A percentile compares a stretch with the other conserved stretches of the same genome.
Evolutionary conservation across 1,284 basidiomycete species (phyloP).

Genomic region (Earliella scabrosa): DNA sequence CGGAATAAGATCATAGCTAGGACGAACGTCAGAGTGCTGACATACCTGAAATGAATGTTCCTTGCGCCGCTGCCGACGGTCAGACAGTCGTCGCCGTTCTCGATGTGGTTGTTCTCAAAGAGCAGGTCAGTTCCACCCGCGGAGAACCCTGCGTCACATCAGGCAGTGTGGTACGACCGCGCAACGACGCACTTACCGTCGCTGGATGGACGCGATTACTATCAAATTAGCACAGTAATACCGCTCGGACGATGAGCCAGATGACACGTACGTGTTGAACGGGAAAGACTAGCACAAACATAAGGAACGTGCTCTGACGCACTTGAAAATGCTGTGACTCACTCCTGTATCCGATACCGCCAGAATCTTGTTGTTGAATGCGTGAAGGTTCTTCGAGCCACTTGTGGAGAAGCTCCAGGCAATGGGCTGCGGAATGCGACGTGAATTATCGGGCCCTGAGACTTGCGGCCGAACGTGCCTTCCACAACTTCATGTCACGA

Average conservation of each 20-base stretch:
- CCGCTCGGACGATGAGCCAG: not conserved
- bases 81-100: conserved; percentile 66
- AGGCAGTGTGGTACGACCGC: too few species aligned
- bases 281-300: conserved; percentile 50
- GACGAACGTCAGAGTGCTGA: too few species aligned
- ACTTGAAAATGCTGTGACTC: conserved; percentile 29
- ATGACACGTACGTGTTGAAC: conserved; percentile 58
- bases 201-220: conserved; percentile 13
- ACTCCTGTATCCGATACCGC: conserved; percentile 48
- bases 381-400: conserved; percentile 52
- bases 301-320: conserved; percentile 37
- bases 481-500: conserved; percentile 62
- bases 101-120: conserved; percentile 60
- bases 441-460: not conserved
- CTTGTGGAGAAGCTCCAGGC: conserved; percentile 62
- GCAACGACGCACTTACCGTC: too few species aligned
- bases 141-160: conserved; percentile 60
- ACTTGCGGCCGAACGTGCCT: conserved; percentile 38
- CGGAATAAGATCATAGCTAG: too few species aligned
- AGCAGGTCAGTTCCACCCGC: conserved; percentile 59
- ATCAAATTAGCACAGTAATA: not conserved
- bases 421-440: conserved; percentile 45
- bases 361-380: conserved; percentile 57
- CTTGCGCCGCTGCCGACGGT: conserved; percentile 60
- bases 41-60: conserved; percentile 58